These are phyloP conservation scores for Colletotrichum orbiculare DNA, from an alignment of 2,329 filamentous ascomycete species.

Conservation along the genomic window DNA sequence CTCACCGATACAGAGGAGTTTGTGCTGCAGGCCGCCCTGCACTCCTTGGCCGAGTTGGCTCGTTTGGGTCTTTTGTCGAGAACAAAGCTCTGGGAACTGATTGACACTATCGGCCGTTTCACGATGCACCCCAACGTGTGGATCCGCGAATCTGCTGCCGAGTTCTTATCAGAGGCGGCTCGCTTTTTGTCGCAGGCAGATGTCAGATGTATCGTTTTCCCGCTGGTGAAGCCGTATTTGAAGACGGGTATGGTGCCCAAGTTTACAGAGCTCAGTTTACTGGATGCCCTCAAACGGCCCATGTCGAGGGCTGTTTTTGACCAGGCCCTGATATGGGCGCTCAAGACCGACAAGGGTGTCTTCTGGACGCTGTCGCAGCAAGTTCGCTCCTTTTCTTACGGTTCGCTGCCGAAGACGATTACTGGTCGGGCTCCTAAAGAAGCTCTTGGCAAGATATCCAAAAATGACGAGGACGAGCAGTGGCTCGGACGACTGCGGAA, in stretches of 20 bases:
- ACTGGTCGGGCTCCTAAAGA: slow-evolving; percentile 68
- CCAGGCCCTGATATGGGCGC: slow-evolving; percentile 86
- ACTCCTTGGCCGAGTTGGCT: slow-evolving; percentile 89
- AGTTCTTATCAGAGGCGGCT: slow-evolving; percentile 83
- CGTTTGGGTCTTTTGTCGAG: slow-evolving; percentile 88
- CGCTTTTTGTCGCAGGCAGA: slow-evolving; percentile 83
- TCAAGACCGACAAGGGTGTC: slow-evolving; percentile 79
- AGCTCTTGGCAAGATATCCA: slow-evolving; percentile 71
- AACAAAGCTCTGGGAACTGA: slow-evolving; percentile 86
- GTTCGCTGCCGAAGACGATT: slow-evolving; percentile 63
- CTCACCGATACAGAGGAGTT: slow-evolving; percentile 93
- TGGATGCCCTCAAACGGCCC: slow-evolving; percentile 86
- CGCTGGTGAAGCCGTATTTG: slow-evolving; percentile 83
- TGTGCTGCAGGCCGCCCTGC: slow-evolving; percentile 89
- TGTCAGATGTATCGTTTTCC: slow-evolving; percentile 83
- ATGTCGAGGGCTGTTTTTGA: slow-evolving; percentile 85
- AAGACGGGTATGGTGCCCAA: slow-evolving; percentile 75
- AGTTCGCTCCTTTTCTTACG: slow-evolving; percentile 72
- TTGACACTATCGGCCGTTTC: slow-evolving; percentile 85
- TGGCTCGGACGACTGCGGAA: slow-evolving; percentile 90
- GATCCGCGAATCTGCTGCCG: slow-evolving; percentile 89
- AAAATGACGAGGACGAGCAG: slow-evolving; percentile 92
- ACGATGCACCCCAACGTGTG: slow-evolving; percentile 94
- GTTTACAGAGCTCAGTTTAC: slow-evolving; percentile 77
- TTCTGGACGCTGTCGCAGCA: slow-evolving; percentile 88